phyloP scores from a whole-genome alignment of 345 rosid genomes.

The Gynandropsis gynandra region DNA sequence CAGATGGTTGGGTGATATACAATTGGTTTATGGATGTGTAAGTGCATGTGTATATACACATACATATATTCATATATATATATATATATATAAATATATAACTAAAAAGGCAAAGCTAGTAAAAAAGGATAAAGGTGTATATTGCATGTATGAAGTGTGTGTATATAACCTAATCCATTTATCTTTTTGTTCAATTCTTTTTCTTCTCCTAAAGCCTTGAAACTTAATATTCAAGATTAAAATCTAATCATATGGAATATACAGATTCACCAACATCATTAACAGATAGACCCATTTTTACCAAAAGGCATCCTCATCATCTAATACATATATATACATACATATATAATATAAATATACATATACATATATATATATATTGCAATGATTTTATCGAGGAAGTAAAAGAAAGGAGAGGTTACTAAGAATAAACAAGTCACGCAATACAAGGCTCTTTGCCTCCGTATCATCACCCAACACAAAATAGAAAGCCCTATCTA shows the following conservation, averaged over 20 bases:
- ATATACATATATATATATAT: conserved; percentile 11
- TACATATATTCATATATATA: too few species aligned
- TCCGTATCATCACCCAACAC: conserved; percentile 52
- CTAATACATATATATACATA: background rate
- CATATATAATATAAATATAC: conserved; percentile 2
- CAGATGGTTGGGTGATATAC: too few species aligned
- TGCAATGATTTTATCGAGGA: conserved; percentile 5
- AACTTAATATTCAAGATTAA: too few species aligned
- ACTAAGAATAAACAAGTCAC: conserved; percentile 37
- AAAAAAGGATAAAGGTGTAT: background rate
- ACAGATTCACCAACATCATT: too few species aligned
- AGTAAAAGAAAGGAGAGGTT: conserved; percentile 1
- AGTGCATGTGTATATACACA: too few species aligned
- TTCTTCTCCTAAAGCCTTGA: background rate
- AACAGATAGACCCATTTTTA: too few species aligned
- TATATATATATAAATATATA: background rate
- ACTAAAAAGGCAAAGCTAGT: background rate
- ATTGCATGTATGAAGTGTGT: too few species aligned
- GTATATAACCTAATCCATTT: background rate
- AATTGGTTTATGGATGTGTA: too few species aligned
- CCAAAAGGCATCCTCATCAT: too few species aligned
- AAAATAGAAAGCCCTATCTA: conserved; percentile 54
- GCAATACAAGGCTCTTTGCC: conserved; percentile 48
- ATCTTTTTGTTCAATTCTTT: background rate
- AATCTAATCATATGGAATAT: too few species aligned